phyloP scores from a whole-genome alignment of 768 basidiomycete genomes.

The Sporobolomyces phaffii region DNA sequence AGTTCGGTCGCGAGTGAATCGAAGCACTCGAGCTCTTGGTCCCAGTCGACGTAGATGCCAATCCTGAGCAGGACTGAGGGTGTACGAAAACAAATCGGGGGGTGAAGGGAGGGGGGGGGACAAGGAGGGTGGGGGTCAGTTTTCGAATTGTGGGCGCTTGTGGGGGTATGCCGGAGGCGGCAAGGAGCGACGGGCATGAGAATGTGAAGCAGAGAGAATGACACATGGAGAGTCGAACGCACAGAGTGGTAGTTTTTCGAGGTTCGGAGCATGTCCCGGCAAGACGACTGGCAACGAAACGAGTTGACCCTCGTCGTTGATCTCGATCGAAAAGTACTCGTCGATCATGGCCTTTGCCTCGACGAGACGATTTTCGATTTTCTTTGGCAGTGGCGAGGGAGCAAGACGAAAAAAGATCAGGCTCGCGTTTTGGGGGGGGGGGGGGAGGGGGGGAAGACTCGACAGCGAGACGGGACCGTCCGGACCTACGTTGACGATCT shows the following conservation, averaged over 20 bases:
- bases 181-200: neutral
- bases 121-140: too few species aligned
- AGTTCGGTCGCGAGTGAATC: slow-evolving; percentile 77
- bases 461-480: neutral
- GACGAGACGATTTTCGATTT: slow-evolving; percentile 34
- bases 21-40: slow-evolving; percentile 76
- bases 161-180: too few species aligned
- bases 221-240: too few species aligned
- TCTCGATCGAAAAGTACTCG: slow-evolving; percentile 80
- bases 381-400: too few species aligned
- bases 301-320: slow-evolving; percentile 60
- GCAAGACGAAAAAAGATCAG: neutral
- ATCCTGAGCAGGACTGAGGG: slow-evolving; percentile 41
- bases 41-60: slow-evolving; percentile 73
- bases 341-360: slow-evolving; percentile 65
- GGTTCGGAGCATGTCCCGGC: slow-evolving; percentile 79
- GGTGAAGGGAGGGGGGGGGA: neutral
- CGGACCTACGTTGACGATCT: slow-evolving; percentile 66
- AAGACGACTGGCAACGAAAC: slow-evolving; percentile 74
- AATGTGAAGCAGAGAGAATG: neutral
- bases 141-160: too few species aligned
- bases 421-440: neutral
- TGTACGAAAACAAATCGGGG: neutral
- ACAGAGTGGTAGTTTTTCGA: slow-evolving; percentile 85
- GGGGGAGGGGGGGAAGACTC: too few species aligned